Evolutionary conservation across 2,329 filamentous ascomycete species (phyloP).

Genomic region (Magnaporthiopsis incrustans): DNA sequence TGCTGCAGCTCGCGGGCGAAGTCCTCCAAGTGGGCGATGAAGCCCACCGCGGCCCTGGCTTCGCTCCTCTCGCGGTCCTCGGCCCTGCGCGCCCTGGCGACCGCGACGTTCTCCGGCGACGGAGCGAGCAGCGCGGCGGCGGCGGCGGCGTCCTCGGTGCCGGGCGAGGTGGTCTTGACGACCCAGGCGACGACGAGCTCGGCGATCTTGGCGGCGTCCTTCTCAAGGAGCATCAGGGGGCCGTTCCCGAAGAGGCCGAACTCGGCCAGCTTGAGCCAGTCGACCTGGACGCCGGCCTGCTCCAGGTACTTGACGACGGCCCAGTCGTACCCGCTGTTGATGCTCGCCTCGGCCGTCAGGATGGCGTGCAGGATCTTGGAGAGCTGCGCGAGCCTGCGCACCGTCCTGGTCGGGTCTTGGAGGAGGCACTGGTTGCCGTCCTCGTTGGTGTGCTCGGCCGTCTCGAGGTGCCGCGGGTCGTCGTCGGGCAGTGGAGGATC

Average conservation of each 20-base stretch:
- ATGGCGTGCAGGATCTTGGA: slow-evolving; percentile 37
- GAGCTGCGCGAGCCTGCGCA: slow-evolving; percentile 39
- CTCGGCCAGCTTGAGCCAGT: slow-evolving; percentile 35
- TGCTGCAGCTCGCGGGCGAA: too few species aligned
- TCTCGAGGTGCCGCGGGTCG: slow-evolving; percentile 11
- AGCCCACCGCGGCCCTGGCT: background rate
- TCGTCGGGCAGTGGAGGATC: slow-evolving; percentile 24
- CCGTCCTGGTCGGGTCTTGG: slow-evolving; percentile 10
- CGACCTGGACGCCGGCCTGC: slow-evolving; percentile 39
- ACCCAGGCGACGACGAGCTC: slow-evolving; percentile 8
- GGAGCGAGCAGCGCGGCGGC: background rate
- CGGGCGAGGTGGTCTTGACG: background rate
- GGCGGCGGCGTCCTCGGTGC: background rate
- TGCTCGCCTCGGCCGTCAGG: slow-evolving; percentile 43
- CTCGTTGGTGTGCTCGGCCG: slow-evolving; percentile 3
- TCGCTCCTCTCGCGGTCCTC: background rate
- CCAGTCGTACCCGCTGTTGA: slow-evolving; percentile 47
- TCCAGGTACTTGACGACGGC: slow-evolving; percentile 42
- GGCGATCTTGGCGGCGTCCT: slow-evolving; percentile 38
- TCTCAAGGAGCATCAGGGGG: slow-evolving; percentile 46
- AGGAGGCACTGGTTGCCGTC: slow-evolving; percentile 11
- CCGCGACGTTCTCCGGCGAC: background rate
- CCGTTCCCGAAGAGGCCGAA: slow-evolving; percentile 43
- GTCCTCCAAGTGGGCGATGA: too few species aligned
- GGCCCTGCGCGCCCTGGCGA: background rate